Base-by-base conservation (phyloP, 1,284 basidiomycete genomes). In the Gomphus sp. region DNA sequence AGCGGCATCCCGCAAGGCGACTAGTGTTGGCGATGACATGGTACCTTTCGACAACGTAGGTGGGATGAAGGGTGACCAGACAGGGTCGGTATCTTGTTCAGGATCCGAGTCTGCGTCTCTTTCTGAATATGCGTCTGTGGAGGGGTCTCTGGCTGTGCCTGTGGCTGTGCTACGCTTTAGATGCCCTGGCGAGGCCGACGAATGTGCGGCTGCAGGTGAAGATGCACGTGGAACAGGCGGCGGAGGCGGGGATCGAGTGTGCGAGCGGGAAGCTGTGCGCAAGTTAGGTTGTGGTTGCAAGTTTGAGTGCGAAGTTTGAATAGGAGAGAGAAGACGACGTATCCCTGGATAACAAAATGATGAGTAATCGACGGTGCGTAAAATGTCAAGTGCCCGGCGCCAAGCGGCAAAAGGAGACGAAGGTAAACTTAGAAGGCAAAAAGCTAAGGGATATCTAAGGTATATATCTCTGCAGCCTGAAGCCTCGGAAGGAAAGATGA, bases 11-110 rank as follows among this genome's bases (percentile, higher is more conserved):
- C 58, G 53, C 16, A 52, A 39, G 25, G 56, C 50, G 14, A 59
- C 81, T 56, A 89, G 70, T 33, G 82, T 76, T 59, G 86, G 86
- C 31, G 86, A 87, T 62, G 87, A 89, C 74, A 84, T 77, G 55
- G 86, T 86, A 56, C 79, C 86, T 63, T 79, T 78, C 60, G 81
- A 78, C 62, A 87, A 70, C 56, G 84, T 85, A 55, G 85, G 86
- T 54, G 81, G 76, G 63, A 77, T 71, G 72, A 80, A 87, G 66
- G 74, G 77, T 57, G 80, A 56, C 80, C 83, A 59, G 79, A 78
- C 62, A 73, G 71, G 65, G 77, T 76, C 64, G 71, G 71, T 61
- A 64, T 66, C 47, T 55, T 62, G 59, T 70, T 72, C 60, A 71
- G 67, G 66, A 53, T 67, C 61, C 52, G 68, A 60, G 71, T 69